A percentile compares a stretch with the other conserved stretches of the same genome.
Evolutionary conservation across 129 eudicot genomes (phyloP).

Genomic region (Daucus carota): DNA sequence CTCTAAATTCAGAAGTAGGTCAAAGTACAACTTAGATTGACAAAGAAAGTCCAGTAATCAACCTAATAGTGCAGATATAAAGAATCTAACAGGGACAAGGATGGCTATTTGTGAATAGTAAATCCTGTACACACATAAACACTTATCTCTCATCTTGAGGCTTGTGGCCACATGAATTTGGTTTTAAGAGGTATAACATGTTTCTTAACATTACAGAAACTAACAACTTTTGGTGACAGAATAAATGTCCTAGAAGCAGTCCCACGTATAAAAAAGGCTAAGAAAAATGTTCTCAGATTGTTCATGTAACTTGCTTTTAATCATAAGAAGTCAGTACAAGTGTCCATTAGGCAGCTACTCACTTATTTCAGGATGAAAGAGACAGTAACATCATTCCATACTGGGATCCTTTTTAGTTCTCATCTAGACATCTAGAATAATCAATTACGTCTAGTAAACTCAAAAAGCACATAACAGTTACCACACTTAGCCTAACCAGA

Average conservation of each 20-base stretch:
- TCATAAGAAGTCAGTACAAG: neutral
- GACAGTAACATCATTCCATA: neutral
- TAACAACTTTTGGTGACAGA: neutral
- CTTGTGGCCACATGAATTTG: neutral
- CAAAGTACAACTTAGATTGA: constrained; percentile 5
- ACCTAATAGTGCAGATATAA: neutral
- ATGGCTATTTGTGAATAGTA: neutral
- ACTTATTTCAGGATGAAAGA: neutral
- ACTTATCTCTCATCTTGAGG: neutral
- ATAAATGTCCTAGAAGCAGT: neutral
- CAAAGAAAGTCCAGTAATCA: neutral
- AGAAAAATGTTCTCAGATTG: neutral
- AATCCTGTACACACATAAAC: neutral
- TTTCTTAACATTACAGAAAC: neutral
- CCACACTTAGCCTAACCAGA: neutral
- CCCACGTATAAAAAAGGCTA: neutral
- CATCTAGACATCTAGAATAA: neutral
- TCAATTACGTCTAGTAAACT: neutral
- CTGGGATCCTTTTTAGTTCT: neutral
- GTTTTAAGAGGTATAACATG: neutral
- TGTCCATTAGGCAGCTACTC: neutral
- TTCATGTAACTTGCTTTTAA: neutral
- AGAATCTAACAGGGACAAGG: neutral
- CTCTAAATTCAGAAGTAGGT: neutral
- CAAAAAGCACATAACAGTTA: neutral